Percentiles rank a stretch among this genome's conserved stretches.
phyloP scores from a whole-genome alignment of 2,329 filamentous ascomycete species.

The Neonectria faginata region DNA sequence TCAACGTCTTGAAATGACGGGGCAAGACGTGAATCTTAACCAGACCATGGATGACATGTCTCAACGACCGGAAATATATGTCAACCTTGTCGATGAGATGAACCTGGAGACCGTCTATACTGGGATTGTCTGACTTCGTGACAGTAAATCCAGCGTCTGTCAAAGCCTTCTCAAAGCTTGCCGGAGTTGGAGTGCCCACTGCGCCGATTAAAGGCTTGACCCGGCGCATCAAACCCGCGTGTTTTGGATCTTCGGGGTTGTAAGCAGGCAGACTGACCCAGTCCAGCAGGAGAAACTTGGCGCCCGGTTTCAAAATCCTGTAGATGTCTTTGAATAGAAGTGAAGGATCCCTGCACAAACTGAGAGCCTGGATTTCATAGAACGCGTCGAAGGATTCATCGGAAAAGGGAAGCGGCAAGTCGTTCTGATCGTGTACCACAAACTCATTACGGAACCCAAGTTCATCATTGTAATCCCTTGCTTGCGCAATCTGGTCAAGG shows the following conservation, averaged over 20 bases:
- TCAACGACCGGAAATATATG: constrained; percentile 22
- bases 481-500: constrained; percentile 18
- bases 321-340: constrained; percentile 21
- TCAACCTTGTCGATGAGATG: constrained; percentile 26
- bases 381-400: constrained; percentile 17
- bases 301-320: constrained; percentile 17
- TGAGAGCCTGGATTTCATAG: constrained; percentile 28
- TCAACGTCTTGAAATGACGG: constrained; percentile 19
- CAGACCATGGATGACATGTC: constrained; percentile 18
- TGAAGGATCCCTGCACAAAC: constrained; percentile 24
- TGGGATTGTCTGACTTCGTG: constrained; percentile 21
- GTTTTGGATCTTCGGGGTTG: constrained; percentile 11
- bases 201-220: constrained; percentile 26
- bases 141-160: constrained; percentile 15
- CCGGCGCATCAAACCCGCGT: constrained; percentile 19
- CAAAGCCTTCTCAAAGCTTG: constrained; percentile 23
- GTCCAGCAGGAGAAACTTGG: constrained; percentile 23
- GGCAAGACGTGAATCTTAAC: constrained; percentile 14
- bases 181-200: constrained; percentile 21
- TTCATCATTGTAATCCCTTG: constrained; percentile 8
- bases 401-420: constrained; percentile 19
- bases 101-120: constrained; percentile 19
- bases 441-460: constrained; percentile 20
- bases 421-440: constrained; percentile 27
- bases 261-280: constrained; percentile 27